Percentiles rank a stretch among this genome's conserved stretches.
These are phyloP conservation scores for Coemansia guatemalensis DNA, from an alignment of 192 early-diverging fungal species.

Conservation along the genomic window DNA sequence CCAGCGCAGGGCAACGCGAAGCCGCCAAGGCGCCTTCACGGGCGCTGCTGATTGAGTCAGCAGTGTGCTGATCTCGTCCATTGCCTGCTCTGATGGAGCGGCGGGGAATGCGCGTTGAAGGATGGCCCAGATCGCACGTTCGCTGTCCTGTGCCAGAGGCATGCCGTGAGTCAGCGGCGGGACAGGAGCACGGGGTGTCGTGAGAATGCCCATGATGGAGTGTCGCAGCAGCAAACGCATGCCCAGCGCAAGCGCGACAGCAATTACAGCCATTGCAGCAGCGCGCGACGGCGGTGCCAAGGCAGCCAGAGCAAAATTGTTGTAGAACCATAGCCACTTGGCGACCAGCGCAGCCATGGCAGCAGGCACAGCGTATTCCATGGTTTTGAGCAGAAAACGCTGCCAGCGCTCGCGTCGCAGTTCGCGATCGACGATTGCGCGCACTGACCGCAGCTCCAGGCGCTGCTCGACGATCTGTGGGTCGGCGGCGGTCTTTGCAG, in stretches of 20 bases:
- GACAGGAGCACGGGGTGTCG: conserved; percentile 8
- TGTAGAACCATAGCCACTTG: conserved; percentile 1
- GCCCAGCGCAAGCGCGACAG: not conserved
- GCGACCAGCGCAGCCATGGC: conserved; percentile 1
- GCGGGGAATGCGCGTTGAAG: conserved; percentile 47
- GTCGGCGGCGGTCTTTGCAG: not conserved
- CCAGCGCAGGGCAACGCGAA: conserved; percentile 40
- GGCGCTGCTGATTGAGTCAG: conserved; percentile 1
- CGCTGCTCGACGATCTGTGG: not conserved
- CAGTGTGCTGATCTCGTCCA: conserved; percentile 29
- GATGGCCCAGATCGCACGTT: conserved; percentile 17
- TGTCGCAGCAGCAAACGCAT: conserved; percentile 21
- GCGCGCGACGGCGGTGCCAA: not conserved
- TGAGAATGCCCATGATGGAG: conserved; percentile 35
- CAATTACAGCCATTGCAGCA: not conserved
- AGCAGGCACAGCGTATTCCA: conserved; percentile 20
- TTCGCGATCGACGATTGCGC: conserved; percentile 15
- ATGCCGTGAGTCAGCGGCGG: not conserved
- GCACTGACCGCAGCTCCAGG: conserved; percentile 5
- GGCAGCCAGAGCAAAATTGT: not conserved
- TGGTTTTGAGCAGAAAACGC: conserved; percentile 12
- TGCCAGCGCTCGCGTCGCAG: conserved; percentile 17
- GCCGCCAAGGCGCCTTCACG: conserved; percentile 22
- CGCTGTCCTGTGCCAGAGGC: conserved; percentile 10
- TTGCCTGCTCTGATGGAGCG: conserved; percentile 30